These are phyloP conservation scores for Penicillium sp. DNA, from an alignment of 2,329 filamentous ascomycete genomes.

Conservation along the genomic window DNA sequence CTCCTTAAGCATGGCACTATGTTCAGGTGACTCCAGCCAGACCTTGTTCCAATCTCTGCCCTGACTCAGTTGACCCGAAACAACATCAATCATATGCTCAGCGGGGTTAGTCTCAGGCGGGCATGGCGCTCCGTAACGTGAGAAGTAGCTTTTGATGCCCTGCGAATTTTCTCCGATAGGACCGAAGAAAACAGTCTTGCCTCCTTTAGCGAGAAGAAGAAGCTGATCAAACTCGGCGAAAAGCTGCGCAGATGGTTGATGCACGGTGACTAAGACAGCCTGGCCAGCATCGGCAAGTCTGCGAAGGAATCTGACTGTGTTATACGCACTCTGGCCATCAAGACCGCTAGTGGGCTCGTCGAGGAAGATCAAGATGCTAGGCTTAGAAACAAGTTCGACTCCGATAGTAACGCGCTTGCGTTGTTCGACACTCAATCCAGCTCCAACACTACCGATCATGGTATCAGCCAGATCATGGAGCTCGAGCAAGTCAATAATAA, in stretches of 20 bases:
- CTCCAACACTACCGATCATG: conserved; percentile 43
- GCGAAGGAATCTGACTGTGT: conserved; percentile 57
- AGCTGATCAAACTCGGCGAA: conserved; percentile 64
- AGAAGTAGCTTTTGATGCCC: conserved; percentile 59
- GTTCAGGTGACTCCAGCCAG: conserved; percentile 58
- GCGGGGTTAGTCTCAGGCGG: conserved; percentile 54
- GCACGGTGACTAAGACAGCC: conserved; percentile 62
- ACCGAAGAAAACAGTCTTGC: conserved; percentile 65
- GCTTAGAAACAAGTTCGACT: conserved; percentile 61
- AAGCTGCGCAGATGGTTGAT: conserved; percentile 58
- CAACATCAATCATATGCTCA: conserved; percentile 48
- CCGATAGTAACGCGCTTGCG: conserved; percentile 63
- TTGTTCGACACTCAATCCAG: conserved; percentile 53
- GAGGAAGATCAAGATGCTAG: conserved; percentile 58
- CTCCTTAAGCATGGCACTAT: conserved; percentile 49
- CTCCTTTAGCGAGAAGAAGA: conserved; percentile 56
- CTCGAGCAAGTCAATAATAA: conserved; percentile 56
- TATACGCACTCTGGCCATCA: conserved; percentile 58
- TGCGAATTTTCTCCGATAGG: conserved; percentile 56
- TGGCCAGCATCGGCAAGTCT: conserved; percentile 58
- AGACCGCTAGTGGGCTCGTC: conserved; percentile 64
- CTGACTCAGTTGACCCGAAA: conserved; percentile 43
- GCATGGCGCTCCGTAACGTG: conserved; percentile 54
- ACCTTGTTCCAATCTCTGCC: conserved; percentile 62
- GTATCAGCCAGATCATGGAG: conserved; percentile 57